Conservation (phyloP, 2,329 filamentous ascomycete species). For the Aphanoascus verrucosus region DNA sequence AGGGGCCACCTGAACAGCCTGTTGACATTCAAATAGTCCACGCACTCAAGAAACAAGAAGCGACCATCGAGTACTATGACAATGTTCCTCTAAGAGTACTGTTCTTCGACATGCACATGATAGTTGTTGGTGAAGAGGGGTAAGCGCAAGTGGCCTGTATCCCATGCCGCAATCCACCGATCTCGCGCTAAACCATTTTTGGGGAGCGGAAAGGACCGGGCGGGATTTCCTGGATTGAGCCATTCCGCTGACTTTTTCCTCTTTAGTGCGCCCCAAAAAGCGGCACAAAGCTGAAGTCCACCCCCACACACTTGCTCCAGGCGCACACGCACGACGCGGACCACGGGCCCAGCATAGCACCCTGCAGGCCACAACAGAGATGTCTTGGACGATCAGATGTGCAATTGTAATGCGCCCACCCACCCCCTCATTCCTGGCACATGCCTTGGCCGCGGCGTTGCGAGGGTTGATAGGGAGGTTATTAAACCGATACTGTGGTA, state of each 20-base stretch:
- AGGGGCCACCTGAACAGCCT: too few relatives aligned
- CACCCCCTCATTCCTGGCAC: background rate
- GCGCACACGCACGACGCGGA: too few relatives aligned
- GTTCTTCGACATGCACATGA: too few relatives aligned
- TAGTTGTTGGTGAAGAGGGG: background rate
- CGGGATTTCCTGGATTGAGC: slow-evolving; percentile 7
- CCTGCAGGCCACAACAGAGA: too few relatives aligned
- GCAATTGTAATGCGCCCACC: background rate
- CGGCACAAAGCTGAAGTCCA: background rate
- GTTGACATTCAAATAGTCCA: too few relatives aligned
- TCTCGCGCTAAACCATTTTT: background rate
- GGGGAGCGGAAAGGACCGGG: slow-evolving; percentile 12
- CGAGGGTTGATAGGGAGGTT: too few relatives aligned
- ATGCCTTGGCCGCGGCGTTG: background rate
- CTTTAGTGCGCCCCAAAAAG: background rate
- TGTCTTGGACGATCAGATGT: background rate
- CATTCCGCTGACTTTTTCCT: slow-evolving; percentile 1
- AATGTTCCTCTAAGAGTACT: too few relatives aligned
- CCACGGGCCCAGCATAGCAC: too few relatives aligned
- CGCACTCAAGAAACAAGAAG: too few relatives aligned
- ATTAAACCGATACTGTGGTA: too few relatives aligned
- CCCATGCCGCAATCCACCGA: background rate
- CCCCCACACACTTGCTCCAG: too few relatives aligned
- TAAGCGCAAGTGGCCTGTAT: background rate
- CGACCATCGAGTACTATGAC: too few relatives aligned